Evolutionary conservation across 768 basidiomycete species (phyloP), one percentile per base, ranked within the genome.

Genomic region (Mycena sanguinolenta): DNA sequence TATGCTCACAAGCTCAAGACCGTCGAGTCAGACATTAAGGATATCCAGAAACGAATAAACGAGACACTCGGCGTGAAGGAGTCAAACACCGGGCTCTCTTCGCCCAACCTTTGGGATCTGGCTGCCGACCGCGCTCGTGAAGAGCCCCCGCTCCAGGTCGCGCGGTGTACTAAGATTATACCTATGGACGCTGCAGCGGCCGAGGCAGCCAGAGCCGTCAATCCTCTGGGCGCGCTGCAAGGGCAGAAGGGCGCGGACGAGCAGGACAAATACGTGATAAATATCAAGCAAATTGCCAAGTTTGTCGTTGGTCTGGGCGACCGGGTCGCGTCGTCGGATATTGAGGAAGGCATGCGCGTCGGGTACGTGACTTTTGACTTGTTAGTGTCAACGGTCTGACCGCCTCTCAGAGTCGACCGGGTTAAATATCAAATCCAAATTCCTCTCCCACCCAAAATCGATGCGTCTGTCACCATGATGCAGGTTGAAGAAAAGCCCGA

Each of bases 311-410:
- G 96, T 23, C 84, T 99, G 6, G 97, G 96, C 23, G 98, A 99
- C 74, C 92, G 96, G 49, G 96, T 99, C 2, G 95, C 98, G 27
- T 95, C 96, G 14, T 98, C 97, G 3, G 98, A 99, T 84, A 96
- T 99, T 62, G 98, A 99, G 80, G 98, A 99, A 85, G 98, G 98
- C n/a, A 99, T 99, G 98, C 92, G 98, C 63, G 98, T 99, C 46
- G 98, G 97, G 97, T 98, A 78, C 78, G 19, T 16, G n/a, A 23
- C 27, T 53, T 16, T 55, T 46, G 23, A 30, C 28, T 38, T 34
- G 46, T 39, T 30, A n/a, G 6, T 9, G 7, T 49, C 21, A 34
- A 32, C n/a, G 25, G 36, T 19, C 39, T 61, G 36, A 58, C 50
- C 52, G 8, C 60, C 65, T 74, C 70, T 17, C 74, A 98, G 96